A percentile compares a stretch with the other conserved stretches of the same genome.
Conservation (phyloP, 345 rosid species). For the Theobroma cacao region DNA sequence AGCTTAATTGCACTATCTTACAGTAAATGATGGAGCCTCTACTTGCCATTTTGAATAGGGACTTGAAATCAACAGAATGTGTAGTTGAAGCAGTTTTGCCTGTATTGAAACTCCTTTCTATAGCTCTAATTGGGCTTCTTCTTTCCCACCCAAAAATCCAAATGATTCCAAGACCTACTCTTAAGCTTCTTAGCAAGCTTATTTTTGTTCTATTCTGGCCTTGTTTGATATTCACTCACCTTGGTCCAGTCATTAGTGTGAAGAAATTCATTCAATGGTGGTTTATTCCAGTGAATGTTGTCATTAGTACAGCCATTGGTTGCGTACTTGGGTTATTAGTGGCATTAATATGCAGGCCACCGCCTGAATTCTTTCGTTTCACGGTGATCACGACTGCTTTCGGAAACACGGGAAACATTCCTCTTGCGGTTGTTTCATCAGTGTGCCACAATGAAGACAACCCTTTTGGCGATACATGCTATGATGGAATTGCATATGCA, state of each 20-base stretch:
- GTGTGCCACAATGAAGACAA: constrained; percentile 26
- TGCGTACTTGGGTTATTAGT: constrained; percentile 31
- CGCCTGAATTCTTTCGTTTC: constrained; percentile 34
- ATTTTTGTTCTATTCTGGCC: constrained; percentile 37
- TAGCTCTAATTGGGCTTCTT: constrained; percentile 30
- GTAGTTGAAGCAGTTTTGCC: constrained; percentile 30
- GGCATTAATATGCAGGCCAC: constrained; percentile 35
- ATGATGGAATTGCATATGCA: constrained; percentile 38
- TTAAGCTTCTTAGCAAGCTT: constrained; percentile 33
- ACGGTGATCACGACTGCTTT: constrained; percentile 40
- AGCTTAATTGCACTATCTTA: neutral
- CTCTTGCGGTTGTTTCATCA: constrained; percentile 30
- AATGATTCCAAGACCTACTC: constrained; percentile 36
- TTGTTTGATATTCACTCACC: constrained; percentile 38
- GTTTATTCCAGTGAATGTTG: constrained; percentile 41
- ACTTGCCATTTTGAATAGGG: neutral
- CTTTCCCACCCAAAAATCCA: constrained; percentile 33
- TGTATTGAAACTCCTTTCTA: constrained; percentile 35
- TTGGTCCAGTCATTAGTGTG: constrained; percentile 28
- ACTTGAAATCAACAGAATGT: constrained; percentile 10
- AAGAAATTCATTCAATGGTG: constrained; percentile 30
- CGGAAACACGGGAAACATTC: constrained; percentile 44
- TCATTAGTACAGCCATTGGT: constrained; percentile 35
- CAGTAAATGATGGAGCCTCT: constrained; percentile 4
- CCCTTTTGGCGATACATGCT: constrained; percentile 29